Base-by-base conservation (phyloP, 495 filamentous ascomycete species). In the Daldinia vernicosa region DNA sequence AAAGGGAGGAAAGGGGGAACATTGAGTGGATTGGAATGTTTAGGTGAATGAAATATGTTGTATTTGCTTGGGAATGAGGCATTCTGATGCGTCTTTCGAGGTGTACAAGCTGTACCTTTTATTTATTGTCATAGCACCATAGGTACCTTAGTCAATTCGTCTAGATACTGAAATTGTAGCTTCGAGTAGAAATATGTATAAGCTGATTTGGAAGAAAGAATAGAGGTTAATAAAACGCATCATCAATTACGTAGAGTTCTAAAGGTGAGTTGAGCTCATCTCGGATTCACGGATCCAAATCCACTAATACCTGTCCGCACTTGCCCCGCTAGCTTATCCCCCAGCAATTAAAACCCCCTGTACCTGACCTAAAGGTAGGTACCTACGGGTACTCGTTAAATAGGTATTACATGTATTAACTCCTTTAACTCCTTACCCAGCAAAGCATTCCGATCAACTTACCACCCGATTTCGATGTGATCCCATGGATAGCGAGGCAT, bases 11-110 rank as follows among this genome's bases (percentile, higher is more conserved):
- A 22, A 24, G 22, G 17, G 4, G 62, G 64, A 22, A 37, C n/a
- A 30, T 37, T 62, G 24, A 14, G 35, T 71, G 7, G 70, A 74
- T 59, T 77, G 70, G 70, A 74, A 77, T 66, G 75, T 73, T 15
- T 75, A 58, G 53, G 35, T 43, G 28, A 11, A 11, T 24, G 27
- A 19, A 55, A 3, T n/a, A 14, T 8, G 8, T 22, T 19, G 7
- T 45, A 66, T 32, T 40, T 47, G 12, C 28, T 58, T 43, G 14
- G 3, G 30, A 45, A n/a, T 37, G 37, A 35, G 51, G 2, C 11
- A 59, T 27, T 17, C 33, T 24, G 40, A 37, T 60, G 43, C 28
- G 39, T 56, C 27, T 1, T 4, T 39, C 15, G 27, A 1, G 28
- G 27, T 57, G 53, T 59, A 55, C 1, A 30, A 6, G 28, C 3